phyloP scores from a whole-genome alignment of 2,329 filamentous ascomycete species.

The Monilinia polystroma region DNA sequence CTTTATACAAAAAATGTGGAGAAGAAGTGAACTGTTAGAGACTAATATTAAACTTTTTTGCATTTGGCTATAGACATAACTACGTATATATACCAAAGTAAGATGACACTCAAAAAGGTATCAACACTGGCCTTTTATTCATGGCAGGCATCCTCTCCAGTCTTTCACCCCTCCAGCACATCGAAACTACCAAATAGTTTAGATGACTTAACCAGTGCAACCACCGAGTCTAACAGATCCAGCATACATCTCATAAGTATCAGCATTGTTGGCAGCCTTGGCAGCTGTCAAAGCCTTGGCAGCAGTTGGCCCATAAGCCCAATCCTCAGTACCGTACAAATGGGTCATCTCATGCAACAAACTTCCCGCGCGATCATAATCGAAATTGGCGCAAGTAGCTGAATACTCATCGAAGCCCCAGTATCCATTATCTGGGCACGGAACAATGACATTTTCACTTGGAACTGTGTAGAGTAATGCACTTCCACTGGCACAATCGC shows the following conservation, averaged over 20 bases:
- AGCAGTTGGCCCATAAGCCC: constrained; percentile 32
- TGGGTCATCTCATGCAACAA: constrained; percentile 34
- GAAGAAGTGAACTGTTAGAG: not conserved
- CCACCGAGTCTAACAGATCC: constrained; percentile 33
- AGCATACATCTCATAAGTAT: constrained; percentile 37
- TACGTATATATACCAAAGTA: not conserved
- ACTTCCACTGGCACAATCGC: constrained; percentile 30
- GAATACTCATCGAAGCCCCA: constrained; percentile 31
- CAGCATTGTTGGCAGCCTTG: constrained; percentile 32
- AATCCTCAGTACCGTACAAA: constrained; percentile 34
- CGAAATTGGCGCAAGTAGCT: constrained; percentile 29
- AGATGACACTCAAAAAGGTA: not conserved
- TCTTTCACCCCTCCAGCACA: not conserved
- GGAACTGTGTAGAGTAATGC: constrained; percentile 33
- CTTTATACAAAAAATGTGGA: not conserved
- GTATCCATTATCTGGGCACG: constrained; percentile 33
- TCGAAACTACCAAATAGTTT: not conserved
- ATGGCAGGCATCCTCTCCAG: not conserved
- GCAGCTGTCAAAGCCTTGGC: constrained; percentile 29
- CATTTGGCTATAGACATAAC: not conserved
- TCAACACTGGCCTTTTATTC: not conserved
- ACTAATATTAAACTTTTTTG: not conserved
- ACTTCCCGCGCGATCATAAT: constrained; percentile 32
- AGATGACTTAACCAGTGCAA: constrained; percentile 22
- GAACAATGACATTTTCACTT: constrained; percentile 30